Percentiles rank a stretch among this genome's conserved stretches.
phyloP scores from a whole-genome alignment of 2,329 filamentous ascomycete genomes.

The Fusarium domesticum region DNA sequence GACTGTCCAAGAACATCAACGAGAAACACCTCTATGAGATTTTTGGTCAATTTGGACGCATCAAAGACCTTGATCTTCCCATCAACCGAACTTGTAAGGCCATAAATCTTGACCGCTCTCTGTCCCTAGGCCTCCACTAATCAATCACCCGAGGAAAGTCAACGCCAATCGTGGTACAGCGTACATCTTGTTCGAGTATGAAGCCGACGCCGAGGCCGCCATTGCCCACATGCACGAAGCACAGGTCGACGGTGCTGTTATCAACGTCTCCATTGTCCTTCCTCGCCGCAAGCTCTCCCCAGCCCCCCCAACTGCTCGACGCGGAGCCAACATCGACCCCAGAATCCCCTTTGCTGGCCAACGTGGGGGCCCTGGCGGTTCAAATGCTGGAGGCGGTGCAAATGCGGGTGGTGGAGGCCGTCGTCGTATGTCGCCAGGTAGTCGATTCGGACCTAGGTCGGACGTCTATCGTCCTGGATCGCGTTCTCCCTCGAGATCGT shows the following conservation, averaged over 20 bases:
- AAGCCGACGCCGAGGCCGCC: constrained; percentile 78
- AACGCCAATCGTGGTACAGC: constrained; percentile 89
- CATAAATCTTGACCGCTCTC: constrained; percentile 3
- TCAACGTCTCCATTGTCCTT: constrained; percentile 86
- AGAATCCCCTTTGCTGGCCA: constrained; percentile 33
- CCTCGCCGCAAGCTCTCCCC: constrained; percentile 79
- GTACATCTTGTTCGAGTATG: constrained; percentile 79
- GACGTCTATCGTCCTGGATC: constrained; percentile 64
- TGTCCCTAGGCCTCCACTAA: constrained; percentile 15
- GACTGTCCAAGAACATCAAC: constrained; percentile 91
- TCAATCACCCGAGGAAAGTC: constrained; percentile 47
- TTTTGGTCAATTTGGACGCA: constrained; percentile 82
- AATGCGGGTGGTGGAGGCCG: constrained; percentile 38
- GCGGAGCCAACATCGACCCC: constrained; percentile 58
- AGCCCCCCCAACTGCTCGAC: constrained; percentile 69
- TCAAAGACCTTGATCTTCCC: constrained; percentile 84
- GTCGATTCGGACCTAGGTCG: constrained; percentile 42
- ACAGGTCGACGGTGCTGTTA: constrained; percentile 78
- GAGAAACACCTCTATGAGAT: constrained; percentile 87
- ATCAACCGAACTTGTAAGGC: constrained; percentile 78
- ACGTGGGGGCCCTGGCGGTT: constrained; percentile 33
- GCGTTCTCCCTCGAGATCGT: constrained; percentile 45
- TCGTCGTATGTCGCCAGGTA: constrained; percentile 35
- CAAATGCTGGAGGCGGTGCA: constrained; percentile 25
- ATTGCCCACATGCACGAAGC: constrained; percentile 98